Base-by-base conservation (phyloP, 257 asterid genomes). In the Solanum sitiens region DNA sequence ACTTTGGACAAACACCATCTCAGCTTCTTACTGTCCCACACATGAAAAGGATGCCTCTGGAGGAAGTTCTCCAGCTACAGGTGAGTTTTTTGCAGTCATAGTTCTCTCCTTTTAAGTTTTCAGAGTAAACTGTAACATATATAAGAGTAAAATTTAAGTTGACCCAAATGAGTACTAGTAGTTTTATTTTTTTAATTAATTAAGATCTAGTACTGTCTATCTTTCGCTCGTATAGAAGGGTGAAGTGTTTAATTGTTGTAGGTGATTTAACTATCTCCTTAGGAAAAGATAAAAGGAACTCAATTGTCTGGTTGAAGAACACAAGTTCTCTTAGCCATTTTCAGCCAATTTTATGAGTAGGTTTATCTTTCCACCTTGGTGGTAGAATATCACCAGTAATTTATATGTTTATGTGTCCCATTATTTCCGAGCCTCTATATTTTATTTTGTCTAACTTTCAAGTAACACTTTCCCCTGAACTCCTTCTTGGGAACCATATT, bases 1-100 rank as follows among this genome's bases (percentile, higher is more conserved):
- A 95, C 92, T 97, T 97, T 84, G 99, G 99, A 86, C 99, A 97
- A 93, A 97, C 99, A 88, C 99, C 99, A 25, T 97, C 99, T 27
- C 99, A 97, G 90, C 98, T 97, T 91, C 92, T 97, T 61, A 94
- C 95, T 18, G 90, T 90, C 70, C 99, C 99, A 86, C 99, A 96
- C 95, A 92, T 94, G 92, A 96, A 96, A 91, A 91, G 98, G 91
- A 92, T 94, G 98, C 91, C 95, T 6, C 92, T 96, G 75, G 91
- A 93, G 86, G 99, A 97, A 86, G 97, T 95, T 91, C 99, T 97
- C 93, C 98, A 96, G 91, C 92, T 96, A 94, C 99, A 97, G 99
- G 99, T 95, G 88, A 73, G 14, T 37, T 65, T 32, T 25, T 47
- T 73, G 45, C 33, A 14, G 50, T 33, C 20, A 32, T 80, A 80